Evolutionary conservation across 345 rosid genomes (phyloP).

Genomic region (Limnanthes douglasii): DNA sequence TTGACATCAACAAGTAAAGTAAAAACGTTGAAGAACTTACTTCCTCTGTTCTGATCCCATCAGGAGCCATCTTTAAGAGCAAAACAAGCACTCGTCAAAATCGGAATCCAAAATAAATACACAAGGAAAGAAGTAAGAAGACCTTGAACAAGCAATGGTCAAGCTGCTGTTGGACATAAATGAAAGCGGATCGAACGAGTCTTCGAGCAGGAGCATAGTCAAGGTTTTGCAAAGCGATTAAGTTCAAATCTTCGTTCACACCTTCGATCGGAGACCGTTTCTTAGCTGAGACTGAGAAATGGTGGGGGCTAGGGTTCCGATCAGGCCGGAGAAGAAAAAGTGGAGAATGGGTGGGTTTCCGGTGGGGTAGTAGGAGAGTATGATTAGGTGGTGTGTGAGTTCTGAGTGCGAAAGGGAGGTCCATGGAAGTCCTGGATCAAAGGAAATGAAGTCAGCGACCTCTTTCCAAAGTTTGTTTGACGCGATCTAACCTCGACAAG

Average conservation of each 20-base stretch:
- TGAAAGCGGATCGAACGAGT: conserved; percentile 56
- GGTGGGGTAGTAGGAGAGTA: too few relatives aligned
- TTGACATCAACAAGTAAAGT: background rate
- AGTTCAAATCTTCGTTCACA: conserved; percentile 49
- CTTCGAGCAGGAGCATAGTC: conserved; percentile 70
- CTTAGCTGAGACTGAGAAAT: too few relatives aligned
- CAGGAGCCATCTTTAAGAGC: conserved; percentile 43
- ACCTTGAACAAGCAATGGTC: conserved; percentile 90
- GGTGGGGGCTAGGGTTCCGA: too few relatives aligned
- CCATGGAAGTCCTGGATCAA: too few relatives aligned
- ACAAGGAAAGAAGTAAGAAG: background rate
- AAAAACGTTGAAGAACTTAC: conserved; percentile 19
- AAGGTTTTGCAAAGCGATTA: conserved; percentile 47
- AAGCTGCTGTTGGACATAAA: conserved; percentile 43
- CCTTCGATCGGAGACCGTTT: conserved; percentile 31
- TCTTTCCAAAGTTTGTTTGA: too few relatives aligned
- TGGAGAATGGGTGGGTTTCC: too few relatives aligned
- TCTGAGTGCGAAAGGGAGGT: too few relatives aligned
- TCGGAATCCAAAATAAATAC: background rate
- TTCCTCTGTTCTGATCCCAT: conserved; percentile 68
- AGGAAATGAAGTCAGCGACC: too few relatives aligned
- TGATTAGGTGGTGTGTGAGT: too few relatives aligned
- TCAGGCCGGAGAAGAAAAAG: too few relatives aligned
- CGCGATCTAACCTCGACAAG: too few relatives aligned
- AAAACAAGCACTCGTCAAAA: background rate